A percentile compares a stretch with the other conserved stretches of the same genome.
Evolutionary conservation across 2,329 filamentous ascomycete species (phyloP).

Genomic region (Ophiocordyceps polyrhachis-furcata): DNA sequence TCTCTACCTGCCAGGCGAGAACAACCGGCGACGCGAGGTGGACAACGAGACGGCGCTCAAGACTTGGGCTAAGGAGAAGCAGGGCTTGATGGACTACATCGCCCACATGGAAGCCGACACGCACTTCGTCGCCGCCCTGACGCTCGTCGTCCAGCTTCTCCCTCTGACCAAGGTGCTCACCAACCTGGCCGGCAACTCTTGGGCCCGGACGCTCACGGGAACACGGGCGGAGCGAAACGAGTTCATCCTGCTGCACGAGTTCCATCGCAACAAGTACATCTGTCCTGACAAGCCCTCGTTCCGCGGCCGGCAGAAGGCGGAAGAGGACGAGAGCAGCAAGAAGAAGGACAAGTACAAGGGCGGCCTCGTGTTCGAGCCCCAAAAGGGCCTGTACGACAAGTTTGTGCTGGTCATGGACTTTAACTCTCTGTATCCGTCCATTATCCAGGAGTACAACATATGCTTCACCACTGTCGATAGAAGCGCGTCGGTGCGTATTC

Average conservation of each 20-base stretch:
- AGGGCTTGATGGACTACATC: constrained; percentile 82
- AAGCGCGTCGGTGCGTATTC: constrained; percentile 39
- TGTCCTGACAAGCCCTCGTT: constrained; percentile 87
- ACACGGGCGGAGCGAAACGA: constrained; percentile 96
- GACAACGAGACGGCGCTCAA: constrained; percentile 78
- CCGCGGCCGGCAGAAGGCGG: constrained; percentile 51
- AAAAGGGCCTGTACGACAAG: constrained; percentile 94
- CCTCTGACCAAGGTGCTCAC: constrained; percentile 89
- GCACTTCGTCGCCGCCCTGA: constrained; percentile 84
- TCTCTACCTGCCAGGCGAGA: constrained; percentile 59
- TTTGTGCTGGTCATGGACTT: constrained; percentile 99
- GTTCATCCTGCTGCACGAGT: constrained; percentile 96
- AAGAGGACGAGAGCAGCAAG: constrained; percentile 57
- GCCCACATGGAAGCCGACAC: constrained; percentile 91
- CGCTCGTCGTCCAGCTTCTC: constrained; percentile 75
- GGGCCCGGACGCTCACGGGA: constrained; percentile 87
- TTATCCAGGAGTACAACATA: constrained; percentile 98
- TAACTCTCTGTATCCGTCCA: constrained; percentile 95
- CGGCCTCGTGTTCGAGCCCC: constrained; percentile 92
- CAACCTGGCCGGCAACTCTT: constrained; percentile 93
- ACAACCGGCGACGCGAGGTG: constrained; percentile 60
- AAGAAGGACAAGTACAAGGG: constrained; percentile 99
- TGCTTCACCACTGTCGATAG: constrained; percentile 96
- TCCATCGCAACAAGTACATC: constrained; percentile 92
- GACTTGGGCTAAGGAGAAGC: constrained; percentile 59